Evolutionary conservation across 2,329 filamentous ascomycete species (phyloP), one percentile per base, ranked within the genome.

Genomic region (Onygenales sp.): DNA sequence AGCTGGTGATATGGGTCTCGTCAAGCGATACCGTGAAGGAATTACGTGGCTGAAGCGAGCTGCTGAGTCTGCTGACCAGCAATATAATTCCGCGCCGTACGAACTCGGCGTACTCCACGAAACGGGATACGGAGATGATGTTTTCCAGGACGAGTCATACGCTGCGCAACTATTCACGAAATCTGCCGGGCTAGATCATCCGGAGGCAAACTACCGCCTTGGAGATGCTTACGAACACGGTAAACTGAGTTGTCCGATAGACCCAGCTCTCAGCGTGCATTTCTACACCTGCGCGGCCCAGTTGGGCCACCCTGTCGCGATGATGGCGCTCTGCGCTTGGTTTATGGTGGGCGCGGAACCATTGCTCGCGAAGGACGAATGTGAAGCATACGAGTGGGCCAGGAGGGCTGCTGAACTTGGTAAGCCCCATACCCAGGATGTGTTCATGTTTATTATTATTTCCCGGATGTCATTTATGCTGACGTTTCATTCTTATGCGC

Each of bases 271-370:
- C 51, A 96, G 90, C 59, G 90, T 98, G 8, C 93, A 98, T 69
- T 98, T 96, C 67, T 98, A 98, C 73, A 98, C 92, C 1, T 86
- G 85, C 31, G 92, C 93, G 10, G 93, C 93, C 2, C 87, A 95
- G 64, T 78, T 80, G 45, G 89, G 89, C 1, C 87, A 96, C 64
- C 78, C 90, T 0, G 80, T 84, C 47, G 92, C 90, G 47, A 97
- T 97, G 90, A 95, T 98, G 91, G 92, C 92, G 4, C 77, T 98
- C 7, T 98, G 93, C 71, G 93, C 93, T 9, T 98, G 93, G 93
- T 98, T 97, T 69, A 87, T 97, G 79, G 87, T 97, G 42, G 93
- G 93, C 9, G 93, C 93, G 1, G 87, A 91, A 60, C 90, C 91
- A 0, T 83, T 97, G 11, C 74, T 98, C 21, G 91, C 95, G 56